These are phyloP conservation scores for Tricholomella constricta DNA, from an alignment of 768 basidiomycete genomes.

Conservation along the genomic window DNA sequence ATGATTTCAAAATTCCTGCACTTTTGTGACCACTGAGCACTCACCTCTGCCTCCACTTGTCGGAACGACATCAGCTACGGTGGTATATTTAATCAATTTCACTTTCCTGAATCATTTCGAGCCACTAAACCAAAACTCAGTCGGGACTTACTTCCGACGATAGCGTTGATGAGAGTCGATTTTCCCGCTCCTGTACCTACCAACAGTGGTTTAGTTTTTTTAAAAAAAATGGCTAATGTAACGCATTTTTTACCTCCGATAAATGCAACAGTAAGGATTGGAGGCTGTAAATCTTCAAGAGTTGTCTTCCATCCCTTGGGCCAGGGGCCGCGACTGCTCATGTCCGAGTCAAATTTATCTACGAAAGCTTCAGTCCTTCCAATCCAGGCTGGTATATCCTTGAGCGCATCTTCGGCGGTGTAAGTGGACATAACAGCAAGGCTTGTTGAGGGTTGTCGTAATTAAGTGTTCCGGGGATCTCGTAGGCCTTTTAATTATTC, in stretches of 20 bases:
- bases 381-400: neutral
- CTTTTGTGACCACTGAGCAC: neutral
- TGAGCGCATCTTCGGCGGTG: neutral
- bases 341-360: neutral
- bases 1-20: neutral
- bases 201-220: too few relatives aligned
- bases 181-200: neutral
- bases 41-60: conserved; percentile 1
- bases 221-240: too few relatives aligned
- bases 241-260: neutral
- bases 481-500: too few relatives aligned
- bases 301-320: neutral
- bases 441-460: too few relatives aligned
- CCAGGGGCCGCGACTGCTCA: neutral
- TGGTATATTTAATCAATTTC: too few relatives aligned
- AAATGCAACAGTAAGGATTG: neutral
- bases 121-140: too few relatives aligned
- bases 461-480: too few relatives aligned
- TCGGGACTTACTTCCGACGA: neutral
- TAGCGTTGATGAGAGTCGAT: neutral
- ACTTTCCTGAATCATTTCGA: too few relatives aligned
- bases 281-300: neutral
- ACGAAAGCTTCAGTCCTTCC: neutral
- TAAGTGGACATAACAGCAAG: neutral
- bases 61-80: neutral